Percentiles rank a stretch among this genome's conserved stretches.
Conservation (phyloP, 371 early-diverging fungal species). For the Circinella umbellata region DNA sequence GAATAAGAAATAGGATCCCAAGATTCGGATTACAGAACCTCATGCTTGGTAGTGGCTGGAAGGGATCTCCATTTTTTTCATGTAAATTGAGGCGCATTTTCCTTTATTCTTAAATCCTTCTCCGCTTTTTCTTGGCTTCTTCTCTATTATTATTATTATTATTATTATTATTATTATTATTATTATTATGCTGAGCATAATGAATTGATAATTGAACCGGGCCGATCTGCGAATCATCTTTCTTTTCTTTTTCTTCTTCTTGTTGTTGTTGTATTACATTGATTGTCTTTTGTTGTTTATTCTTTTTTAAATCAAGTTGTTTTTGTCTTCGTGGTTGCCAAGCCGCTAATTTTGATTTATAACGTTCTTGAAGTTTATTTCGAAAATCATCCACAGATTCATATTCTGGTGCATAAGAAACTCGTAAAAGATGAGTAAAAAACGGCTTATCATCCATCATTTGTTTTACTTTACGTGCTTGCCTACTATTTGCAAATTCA, state of each 20-base stretch:
- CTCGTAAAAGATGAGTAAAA: slow-evolving; percentile 39
- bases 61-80: too few species aligned
- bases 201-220: background rate
- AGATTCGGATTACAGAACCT: too few species aligned
- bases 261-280: background rate
- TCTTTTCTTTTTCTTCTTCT: too few species aligned
- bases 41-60: too few species aligned
- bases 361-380: slow-evolving; percentile 44
- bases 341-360: background rate
- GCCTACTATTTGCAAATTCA: slow-evolving; percentile 26
- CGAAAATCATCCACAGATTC: slow-evolving; percentile 56
- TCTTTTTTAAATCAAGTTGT: background rate
- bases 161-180: too few species aligned
- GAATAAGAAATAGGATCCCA: too few species aligned
- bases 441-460: slow-evolving; percentile 52
- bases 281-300: too few species aligned
- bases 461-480: slow-evolving; percentile 50
- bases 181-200: background rate
- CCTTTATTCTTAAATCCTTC: background rate
- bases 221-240: background rate
- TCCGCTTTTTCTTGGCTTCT: slow-evolving; percentile 2
- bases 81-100: too few species aligned
- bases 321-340: background rate
- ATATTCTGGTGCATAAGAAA: slow-evolving; percentile 56
- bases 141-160: too few species aligned